Conservation (phyloP, 108 stramenopile genomes). For the Conticribra weissflogii region DNA sequence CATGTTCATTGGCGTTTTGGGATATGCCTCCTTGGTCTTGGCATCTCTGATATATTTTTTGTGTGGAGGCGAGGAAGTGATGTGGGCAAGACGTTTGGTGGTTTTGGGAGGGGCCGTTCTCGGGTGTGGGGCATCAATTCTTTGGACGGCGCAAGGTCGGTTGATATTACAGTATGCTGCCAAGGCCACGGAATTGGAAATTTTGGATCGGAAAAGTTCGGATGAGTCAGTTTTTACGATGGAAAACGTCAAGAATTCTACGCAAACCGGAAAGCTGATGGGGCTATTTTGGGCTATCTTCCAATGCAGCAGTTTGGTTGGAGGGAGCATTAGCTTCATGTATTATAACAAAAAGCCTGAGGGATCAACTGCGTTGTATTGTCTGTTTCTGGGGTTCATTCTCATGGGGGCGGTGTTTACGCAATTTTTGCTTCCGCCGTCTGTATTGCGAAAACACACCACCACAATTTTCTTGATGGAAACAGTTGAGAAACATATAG, state of each 20-base stretch:
- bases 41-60: slow-evolving; percentile 49
- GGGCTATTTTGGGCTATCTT: slow-evolving; percentile 61
- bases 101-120: slow-evolving; percentile 45
- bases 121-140: slow-evolving; percentile 52
- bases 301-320: slow-evolving; percentile 52
- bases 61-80: slow-evolving; percentile 21
- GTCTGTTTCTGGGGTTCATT: slow-evolving; percentile 53
- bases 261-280: slow-evolving; percentile 47
- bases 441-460: slow-evolving; percentile 3
- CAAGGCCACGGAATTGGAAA: slow-evolving; percentile 14
- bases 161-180: slow-evolving; percentile 54
- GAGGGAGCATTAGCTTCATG: slow-evolving; percentile 52
- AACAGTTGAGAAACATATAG: slow-evolving; percentile 4
- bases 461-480: neutral
- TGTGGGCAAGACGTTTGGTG: slow-evolving; percentile 40
- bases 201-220: neutral
- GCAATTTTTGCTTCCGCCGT: slow-evolving; percentile 45
- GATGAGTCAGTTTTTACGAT: neutral
- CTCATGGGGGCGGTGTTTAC: slow-evolving; percentile 47
- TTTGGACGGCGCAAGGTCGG: slow-evolving; percentile 61
- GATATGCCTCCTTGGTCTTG: slow-evolving; percentile 47
- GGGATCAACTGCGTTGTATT: slow-evolving; percentile 39
- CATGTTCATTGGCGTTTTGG: slow-evolving; percentile 49
- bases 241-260: neutral
- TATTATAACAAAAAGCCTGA: slow-evolving; percentile 41